Base-by-base conservation (phyloP, 2,329 filamentous ascomycete genomes). In the Colletotrichum gigasporum region DNA sequence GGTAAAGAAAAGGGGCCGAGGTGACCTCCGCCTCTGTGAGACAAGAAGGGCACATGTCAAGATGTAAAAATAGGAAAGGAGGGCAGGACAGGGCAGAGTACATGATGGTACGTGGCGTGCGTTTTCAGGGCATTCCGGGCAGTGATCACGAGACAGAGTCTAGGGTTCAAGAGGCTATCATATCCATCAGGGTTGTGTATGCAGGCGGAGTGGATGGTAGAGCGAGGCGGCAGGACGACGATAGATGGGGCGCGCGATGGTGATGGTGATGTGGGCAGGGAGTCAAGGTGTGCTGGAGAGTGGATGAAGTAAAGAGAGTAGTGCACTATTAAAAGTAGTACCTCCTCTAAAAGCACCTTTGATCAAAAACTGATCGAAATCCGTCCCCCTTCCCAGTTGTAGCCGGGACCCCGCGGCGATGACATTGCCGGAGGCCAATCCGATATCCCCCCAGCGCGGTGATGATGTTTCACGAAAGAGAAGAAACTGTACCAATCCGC, bases 251-350 rank as follows among this genome's bases (percentile, higher is more conserved):
- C 51, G 51, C 63, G 58, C 37, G 22, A 63, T 28, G 28, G 57
- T 65, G 62, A 47, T 58, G 26, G 59, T 65, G 24, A 47, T 42
- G 10, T 47, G 51, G 58, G 63, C 63, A 65, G 44, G 58, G 45
- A 63, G 58, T 65, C 63, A 65, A 63, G 34, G 18, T 24, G 58
- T 55, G 63, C 52, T 54, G 42, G 56, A 65, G 47, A 64, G 53
- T 47, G 58, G 35, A 48, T 54, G 52, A 63, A 65, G 51, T 63
- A 57, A 65, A 65, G 63, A 65, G 63, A 65, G 59, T 63, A 65
- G 63, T 65, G 63, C 63, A 65, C 63, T 65, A 65, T 65, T 65
- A 65, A 63, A 65, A 65, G 63, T 57, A 63, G 63, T 65, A 65
- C 61, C 61, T 67, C 61, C 62, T 61, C 50, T 67, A 65, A 61